Percentiles rank a stretch among this genome's conserved stretches.
Conservation (phyloP, 495 filamentous ascomycete species). For the Hyphodiscus hymeniophilus region DNA sequence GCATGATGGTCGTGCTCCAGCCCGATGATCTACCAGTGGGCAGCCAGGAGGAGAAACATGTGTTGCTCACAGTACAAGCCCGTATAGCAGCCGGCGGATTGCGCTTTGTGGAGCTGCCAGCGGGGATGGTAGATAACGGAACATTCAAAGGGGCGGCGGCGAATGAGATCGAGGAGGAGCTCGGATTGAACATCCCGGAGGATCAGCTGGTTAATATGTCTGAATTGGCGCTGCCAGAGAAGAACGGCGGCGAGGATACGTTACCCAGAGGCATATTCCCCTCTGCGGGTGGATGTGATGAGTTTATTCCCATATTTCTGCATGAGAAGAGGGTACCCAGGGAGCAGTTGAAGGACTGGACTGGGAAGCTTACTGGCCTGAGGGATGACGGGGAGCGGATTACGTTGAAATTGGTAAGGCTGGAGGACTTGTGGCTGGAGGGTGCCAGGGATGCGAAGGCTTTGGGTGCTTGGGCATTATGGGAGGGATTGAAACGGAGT, state of each 20-base stretch:
- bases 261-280: conserved; percentile 64
- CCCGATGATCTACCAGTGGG: conserved; percentile 50
- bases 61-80: conserved; percentile 74
- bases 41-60: conserved; percentile 51
- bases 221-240: conserved; percentile 38
- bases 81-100: conserved; percentile 73
- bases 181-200: conserved; percentile 43
- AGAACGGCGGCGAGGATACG: conserved; percentile 27
- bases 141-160: conserved; percentile 72
- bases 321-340: conserved; percentile 61
- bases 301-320: conserved; percentile 72
- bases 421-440: conserved; percentile 71
- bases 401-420: conserved; percentile 59
- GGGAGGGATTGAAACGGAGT: conserved; percentile 59
- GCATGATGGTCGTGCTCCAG: conserved; percentile 72
- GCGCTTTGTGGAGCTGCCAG: conserved; percentile 71
- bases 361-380: conserved; percentile 68
- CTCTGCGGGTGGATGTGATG: conserved; percentile 74
- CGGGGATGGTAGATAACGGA: conserved; percentile 84
- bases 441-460: conserved; percentile 72
- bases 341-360: conserved; percentile 55
- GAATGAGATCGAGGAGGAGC: conserved; percentile 77
- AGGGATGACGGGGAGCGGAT: conserved; percentile 79
- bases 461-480: conserved; percentile 69
- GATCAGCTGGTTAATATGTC: conserved; percentile 64